A percentile compares a stretch with the other conserved stretches of the same genome.
These are phyloP conservation scores for Podaxis carcinomalis DNA, from an alignment of 768 basidiomycete genomes.

Conservation along the genomic window DNA sequence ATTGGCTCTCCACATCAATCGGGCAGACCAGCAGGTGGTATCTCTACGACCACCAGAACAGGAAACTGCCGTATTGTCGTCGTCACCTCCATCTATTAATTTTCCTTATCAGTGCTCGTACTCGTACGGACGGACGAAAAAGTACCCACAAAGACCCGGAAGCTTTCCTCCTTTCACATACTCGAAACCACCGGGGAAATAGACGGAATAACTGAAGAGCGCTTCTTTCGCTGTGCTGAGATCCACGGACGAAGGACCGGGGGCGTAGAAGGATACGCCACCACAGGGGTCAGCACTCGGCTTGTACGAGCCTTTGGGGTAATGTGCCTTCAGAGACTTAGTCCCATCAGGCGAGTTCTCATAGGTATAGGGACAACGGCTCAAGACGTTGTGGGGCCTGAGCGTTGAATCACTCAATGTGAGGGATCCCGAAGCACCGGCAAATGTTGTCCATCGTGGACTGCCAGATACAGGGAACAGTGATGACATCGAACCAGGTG, in stretches of 20 bases:
- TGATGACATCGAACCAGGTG: neutral
- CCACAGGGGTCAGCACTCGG: constrained; percentile 36
- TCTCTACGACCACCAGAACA: constrained; percentile 60
- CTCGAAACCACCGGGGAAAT: constrained; percentile 52
- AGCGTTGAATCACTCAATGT: constrained; percentile 12
- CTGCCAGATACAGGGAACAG: constrained; percentile 14
- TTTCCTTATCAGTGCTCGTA: neutral
- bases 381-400: constrained; percentile 11
- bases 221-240: constrained; percentile 54
- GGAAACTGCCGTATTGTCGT: constrained; percentile 33
- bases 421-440: constrained; percentile 9
- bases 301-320: constrained; percentile 48
- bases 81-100: constrained; percentile 46
- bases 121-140: neutral
- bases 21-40: constrained; percentile 48
- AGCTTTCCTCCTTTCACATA: constrained; percentile 63
- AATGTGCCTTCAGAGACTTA: constrained; percentile 39
- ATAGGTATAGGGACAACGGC: constrained; percentile 18
- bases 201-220: constrained; percentile 51
- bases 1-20: constrained; percentile 58
- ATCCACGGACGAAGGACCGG: constrained; percentile 43
- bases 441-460: constrained; percentile 15
- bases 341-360: constrained; percentile 39
- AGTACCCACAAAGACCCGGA: constrained; percentile 55
- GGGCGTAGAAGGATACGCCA: constrained; percentile 63